Conservation (phyloP, 23 red algal genomes). For the Gracilaria gracilis region DNA sequence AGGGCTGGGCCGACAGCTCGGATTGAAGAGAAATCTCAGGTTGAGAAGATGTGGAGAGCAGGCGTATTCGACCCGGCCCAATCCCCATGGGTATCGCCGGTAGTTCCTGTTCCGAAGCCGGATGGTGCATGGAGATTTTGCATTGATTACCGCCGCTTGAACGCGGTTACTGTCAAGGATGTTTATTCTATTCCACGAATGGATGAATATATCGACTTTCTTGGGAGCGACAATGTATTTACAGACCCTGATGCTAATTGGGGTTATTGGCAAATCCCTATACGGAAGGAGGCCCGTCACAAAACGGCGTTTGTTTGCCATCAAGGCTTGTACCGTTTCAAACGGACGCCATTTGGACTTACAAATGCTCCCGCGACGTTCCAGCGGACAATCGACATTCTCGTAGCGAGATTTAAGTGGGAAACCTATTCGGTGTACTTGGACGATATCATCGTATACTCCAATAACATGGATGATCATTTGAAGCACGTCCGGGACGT, state of each 20-base stretch:
- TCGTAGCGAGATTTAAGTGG: too few relatives aligned
- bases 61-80: not conserved
- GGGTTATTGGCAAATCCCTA: too few relatives aligned
- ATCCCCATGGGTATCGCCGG: not conserved
- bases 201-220: not conserved
- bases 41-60: not conserved
- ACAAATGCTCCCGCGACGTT: not conserved
- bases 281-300: too few relatives aligned
- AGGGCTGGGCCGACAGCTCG: not conserved
- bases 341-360: too few relatives aligned
- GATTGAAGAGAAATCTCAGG: not conserved
- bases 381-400: too few relatives aligned
- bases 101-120: not conserved
- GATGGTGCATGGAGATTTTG: not conserved
- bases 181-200: slow-evolving; percentile 10
- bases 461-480: too few relatives aligned
- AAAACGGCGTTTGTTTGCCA: too few relatives aligned
- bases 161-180: not conserved
- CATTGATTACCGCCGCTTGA: slow-evolving; percentile 5
- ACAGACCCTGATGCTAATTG: not conserved
- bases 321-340: too few relatives aligned
- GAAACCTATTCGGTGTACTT: too few relatives aligned
- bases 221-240: not conserved
- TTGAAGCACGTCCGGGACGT: too few relatives aligned
- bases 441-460: too few relatives aligned